Base-by-base conservation (phyloP, 352 stramenopile genomes). In the Aphanomyces cochlioides region DNA sequence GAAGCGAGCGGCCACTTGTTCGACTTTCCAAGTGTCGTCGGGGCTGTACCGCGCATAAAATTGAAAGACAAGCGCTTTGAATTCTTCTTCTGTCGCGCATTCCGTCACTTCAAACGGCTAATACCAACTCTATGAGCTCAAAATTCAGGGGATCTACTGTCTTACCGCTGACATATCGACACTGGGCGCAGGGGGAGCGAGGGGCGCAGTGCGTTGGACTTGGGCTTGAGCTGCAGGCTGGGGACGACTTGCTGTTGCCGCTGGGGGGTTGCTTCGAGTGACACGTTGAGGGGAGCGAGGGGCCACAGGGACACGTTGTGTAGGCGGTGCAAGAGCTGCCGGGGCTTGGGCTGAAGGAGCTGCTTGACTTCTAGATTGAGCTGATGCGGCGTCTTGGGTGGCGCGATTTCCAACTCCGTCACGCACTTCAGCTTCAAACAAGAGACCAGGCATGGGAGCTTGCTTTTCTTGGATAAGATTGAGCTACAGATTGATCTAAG, bases 401-500 rank as follows among this genome's bases (percentile, higher is more conserved):
- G 7, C 7, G 17, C 10, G 71, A 54, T 92, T 81, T 19, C 78
- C 81, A 38, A 92, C 83, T 21, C 86, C 83, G 43, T 94, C 85
- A 10, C 81, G 81, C 34, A 94, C 81, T 58, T 96, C 81, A 13
- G 96, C 95, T 82, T 99, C 96, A 79, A 99, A 99, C 10, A 99
- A 79, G 37, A 99, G 72, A 70, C 96, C 96, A 6, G 96, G 96
- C 37, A 99, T 83, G 10, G 87, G 81, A 7, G 84, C 83, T 47
- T 93, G 82, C 61, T 94, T 92, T 59, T 97, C 84, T 73, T 98
- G 90, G 74, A 98, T 98, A 21, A 98, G 74, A 36, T 93, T 85
- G 56, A 96, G 87, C 54, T 77, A 57, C 5, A n/a, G 19, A 5
- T 65, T 5, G 28, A 21, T 7, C 19, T 56, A 37, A 48, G 12